Conservation (phyloP, 2,329 filamentous ascomycete genomes). For the Furcasterigmium sp. region DNA sequence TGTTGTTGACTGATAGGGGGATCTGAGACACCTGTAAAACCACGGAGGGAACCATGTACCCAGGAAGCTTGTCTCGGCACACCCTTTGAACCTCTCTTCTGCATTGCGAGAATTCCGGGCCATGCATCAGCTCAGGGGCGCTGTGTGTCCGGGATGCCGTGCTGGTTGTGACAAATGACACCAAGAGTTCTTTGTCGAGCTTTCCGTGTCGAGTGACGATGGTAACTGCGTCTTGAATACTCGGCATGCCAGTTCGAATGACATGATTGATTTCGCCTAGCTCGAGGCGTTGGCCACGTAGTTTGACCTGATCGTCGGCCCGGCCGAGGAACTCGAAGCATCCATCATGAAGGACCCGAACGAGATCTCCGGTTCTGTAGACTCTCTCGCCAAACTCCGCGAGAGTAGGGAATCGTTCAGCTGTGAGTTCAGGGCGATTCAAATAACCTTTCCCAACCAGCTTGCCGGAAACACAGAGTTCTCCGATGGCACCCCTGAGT, state of each 20-base stretch:
- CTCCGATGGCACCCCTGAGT: slow-evolving; percentile 72
- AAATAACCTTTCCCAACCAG: slow-evolving; percentile 88
- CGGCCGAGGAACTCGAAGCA: slow-evolving; percentile 85
- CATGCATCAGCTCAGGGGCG: slow-evolving; percentile 16
- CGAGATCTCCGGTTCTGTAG: slow-evolving; percentile 86
- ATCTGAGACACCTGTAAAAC: slow-evolving; percentile 67
- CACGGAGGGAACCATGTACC: slow-evolving; percentile 89
- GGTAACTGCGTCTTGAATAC: slow-evolving; percentile 67
- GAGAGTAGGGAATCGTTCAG: slow-evolving; percentile 68
- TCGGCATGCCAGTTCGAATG: slow-evolving; percentile 55
- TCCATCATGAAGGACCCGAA: slow-evolving; percentile 72
- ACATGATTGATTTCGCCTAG: slow-evolving; percentile 87
- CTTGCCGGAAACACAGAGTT: slow-evolving; percentile 82
- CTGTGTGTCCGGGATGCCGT: neutral
- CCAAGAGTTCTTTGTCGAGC: slow-evolving; percentile 75
- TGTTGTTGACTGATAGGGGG: slow-evolving; percentile 84
- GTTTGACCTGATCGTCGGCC: slow-evolving; percentile 87
- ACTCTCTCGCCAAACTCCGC: slow-evolving; percentile 52
- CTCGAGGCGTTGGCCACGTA: slow-evolving; percentile 83
- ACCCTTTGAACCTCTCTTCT: slow-evolving; percentile 29
- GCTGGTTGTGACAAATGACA: slow-evolving; percentile 62
- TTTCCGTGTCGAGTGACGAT: slow-evolving; percentile 65
- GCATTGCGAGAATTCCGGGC: neutral
- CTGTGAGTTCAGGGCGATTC: slow-evolving; percentile 71
- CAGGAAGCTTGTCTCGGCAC: slow-evolving; percentile 67